Base-by-base conservation (phyloP, 2,329 filamentous ascomycete genomes). In the Monilinia fructicola region DNA sequence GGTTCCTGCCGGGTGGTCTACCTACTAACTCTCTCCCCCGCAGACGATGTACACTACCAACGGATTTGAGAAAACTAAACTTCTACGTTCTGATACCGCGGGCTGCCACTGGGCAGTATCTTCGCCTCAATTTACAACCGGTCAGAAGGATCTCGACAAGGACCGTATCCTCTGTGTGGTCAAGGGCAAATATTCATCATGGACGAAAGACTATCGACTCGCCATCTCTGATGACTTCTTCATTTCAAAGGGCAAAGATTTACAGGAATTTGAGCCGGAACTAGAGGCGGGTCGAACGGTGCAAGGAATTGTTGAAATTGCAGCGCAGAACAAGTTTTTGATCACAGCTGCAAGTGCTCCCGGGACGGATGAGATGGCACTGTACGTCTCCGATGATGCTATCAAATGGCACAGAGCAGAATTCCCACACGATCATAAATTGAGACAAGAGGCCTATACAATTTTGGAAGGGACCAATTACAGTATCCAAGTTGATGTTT, bases 401-500 rank as follows among this genome's bases (percentile, higher is more conserved):
- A 82, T 87, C 62, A 88, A 84, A 65, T 99, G 95, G 95, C 93
- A 98, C 77, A 88, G 93, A 64, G 94, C 94, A 67, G 87, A 96
- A 75, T 98, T 99, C 78, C 90, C 88, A 10, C 87, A 87, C 54
- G 89, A 91, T 69, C 93, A 97, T 77, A 91, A 83, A 53, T 79
- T 93, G 73, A 85, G 92, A 69, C 90, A 97, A 76, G 87, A 94
- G 76, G 92, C 91, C 3, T 99, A 97, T 78, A 99, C 95, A 0
- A 85, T 99, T 58, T 84, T 99, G 52, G 94, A 98, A 79, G 95
- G 93, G 74, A 98, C 95, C 53, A 94, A 97, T 76, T 97, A 99
- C 81, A 97, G 94, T 80, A 93, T 99, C 73, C 94, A 98, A 79
- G 88, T 99, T 65, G 93, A 98, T 78, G 93, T 98, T 70, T 89